phyloP scores from a whole-genome alignment of 208 protist species.

The Leishmania tropica region DNA sequence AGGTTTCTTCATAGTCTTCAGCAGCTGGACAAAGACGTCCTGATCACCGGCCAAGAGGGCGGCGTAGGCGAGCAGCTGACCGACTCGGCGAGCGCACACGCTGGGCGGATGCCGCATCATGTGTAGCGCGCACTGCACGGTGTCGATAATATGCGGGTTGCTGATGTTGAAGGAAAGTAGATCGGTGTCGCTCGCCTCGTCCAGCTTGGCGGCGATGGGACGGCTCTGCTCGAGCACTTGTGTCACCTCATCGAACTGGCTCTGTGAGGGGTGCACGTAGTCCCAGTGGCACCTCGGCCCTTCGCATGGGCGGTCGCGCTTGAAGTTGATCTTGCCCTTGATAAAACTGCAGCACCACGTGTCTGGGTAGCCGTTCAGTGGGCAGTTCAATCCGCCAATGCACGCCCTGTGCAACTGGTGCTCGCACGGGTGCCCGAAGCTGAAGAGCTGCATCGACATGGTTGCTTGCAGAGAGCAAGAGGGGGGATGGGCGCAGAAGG shows the following conservation, averaged over 20 bases:
- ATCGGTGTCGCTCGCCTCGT: slow-evolving; percentile 77
- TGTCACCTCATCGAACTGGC: slow-evolving; percentile 86
- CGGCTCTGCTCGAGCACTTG: slow-evolving; percentile 84
- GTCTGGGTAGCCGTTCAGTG: slow-evolving; percentile 88
- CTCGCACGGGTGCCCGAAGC: slow-evolving; percentile 90
- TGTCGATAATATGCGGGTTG: slow-evolving; percentile 81
- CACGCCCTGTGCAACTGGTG: slow-evolving; percentile 86
- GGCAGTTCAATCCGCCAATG: slow-evolving; percentile 86
- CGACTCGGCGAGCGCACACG: slow-evolving; percentile 63
- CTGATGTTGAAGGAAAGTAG: slow-evolving; percentile 76
- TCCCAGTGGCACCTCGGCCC: slow-evolving; percentile 85
- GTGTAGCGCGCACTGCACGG: slow-evolving; percentile 86
- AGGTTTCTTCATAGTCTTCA: slow-evolving; percentile 93
- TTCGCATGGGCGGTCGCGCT: slow-evolving; percentile 91
- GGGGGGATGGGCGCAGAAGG: background rate
- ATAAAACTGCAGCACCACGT: slow-evolving; percentile 91
- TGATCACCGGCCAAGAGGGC: slow-evolving; percentile 69
- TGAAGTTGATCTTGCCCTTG: slow-evolving; percentile 93
- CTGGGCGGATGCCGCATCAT: slow-evolving; percentile 85
- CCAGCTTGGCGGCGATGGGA: slow-evolving; percentile 76
- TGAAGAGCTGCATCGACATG: slow-evolving; percentile 90
- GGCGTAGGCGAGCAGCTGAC: slow-evolving; percentile 84
- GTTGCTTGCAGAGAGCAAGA: background rate
- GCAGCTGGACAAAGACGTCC: slow-evolving; percentile 86
- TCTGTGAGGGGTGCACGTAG: slow-evolving; percentile 80